Conservation (phyloP, 1,139 yeast species). For the Zygosaccharomyces sapae region DNA sequence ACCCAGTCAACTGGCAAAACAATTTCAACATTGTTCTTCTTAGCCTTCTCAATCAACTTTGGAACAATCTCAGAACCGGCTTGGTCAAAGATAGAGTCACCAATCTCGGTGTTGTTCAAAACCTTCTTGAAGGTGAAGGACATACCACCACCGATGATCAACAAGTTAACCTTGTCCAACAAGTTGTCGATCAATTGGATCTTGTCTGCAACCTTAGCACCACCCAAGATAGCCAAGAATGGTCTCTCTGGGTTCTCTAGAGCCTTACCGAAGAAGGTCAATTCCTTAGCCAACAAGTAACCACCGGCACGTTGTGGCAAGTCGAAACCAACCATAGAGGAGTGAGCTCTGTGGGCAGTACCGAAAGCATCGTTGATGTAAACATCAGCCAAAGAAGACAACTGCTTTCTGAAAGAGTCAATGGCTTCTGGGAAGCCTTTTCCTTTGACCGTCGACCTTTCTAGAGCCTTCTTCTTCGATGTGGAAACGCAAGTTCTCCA, state of each 20-base stretch:
- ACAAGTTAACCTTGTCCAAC: conserved; percentile 85
- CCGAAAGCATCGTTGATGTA: conserved; percentile 97
- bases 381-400: conserved; percentile 88
- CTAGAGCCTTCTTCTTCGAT: conserved; percentile 93
- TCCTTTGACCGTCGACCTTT: conserved; percentile 81
- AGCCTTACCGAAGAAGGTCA: conserved; percentile 94
- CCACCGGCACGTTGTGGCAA: conserved; percentile 94
- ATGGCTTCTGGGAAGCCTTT: conserved; percentile 85
- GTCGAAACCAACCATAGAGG: conserved; percentile 95
- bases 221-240: conserved; percentile 95
- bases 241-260: conserved; percentile 96
- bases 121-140: conserved; percentile 97
- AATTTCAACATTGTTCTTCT: conserved; percentile 85
- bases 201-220: conserved; percentile 98
- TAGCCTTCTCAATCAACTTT: conserved; percentile 85
- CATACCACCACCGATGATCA: conserved; percentile 99
- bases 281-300: conserved; percentile 94
- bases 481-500: conserved; percentile 97
- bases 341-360: conserved; percentile 98
- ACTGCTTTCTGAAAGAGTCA: conserved; percentile 75
- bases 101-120: conserved; percentile 75
- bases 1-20: conserved; percentile 91
- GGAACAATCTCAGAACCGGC: conserved; percentile 93
- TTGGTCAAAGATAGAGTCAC: conserved; percentile 83
- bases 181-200: conserved; percentile 95